phyloP scores from a whole-genome alignment of 345 rosid species.

The Lepidium didymum region DNA sequence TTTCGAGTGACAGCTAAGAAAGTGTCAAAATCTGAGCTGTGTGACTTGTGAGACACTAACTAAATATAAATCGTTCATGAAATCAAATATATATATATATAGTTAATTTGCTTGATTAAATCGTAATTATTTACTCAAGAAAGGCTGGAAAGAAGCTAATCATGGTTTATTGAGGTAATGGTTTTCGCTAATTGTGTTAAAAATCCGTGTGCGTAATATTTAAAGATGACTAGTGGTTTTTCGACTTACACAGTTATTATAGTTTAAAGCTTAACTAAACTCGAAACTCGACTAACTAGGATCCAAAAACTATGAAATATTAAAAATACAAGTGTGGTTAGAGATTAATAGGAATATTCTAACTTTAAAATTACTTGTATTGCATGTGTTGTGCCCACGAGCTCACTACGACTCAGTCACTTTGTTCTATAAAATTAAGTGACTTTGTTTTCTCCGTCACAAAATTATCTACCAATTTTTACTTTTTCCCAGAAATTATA shows the following conservation, averaged over 20 bases:
- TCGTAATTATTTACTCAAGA: background rate
- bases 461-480: background rate
- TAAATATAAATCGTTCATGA: background rate
- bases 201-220: background rate
- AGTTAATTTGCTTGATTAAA: background rate
- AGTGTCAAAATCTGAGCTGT: background rate
- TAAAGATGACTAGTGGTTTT: background rate
- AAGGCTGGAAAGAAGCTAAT: background rate
- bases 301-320: background rate
- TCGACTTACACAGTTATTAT: background rate
- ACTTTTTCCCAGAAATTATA: no score
- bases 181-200: background rate
- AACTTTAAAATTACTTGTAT: background rate
- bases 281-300: background rate
- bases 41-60: conserved; percentile 1
- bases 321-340: background rate
- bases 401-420: conserved; percentile 15
- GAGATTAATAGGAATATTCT: background rate
- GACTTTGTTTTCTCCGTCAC: conserved; percentile 13
- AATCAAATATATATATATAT: background rate
- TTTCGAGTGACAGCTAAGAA: background rate
- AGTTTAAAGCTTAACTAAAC: background rate
- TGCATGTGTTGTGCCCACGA: conserved; percentile 12
- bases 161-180: background rate
- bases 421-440: background rate